Percentiles rank a stretch among this genome's conserved stretches.
phyloP scores from a whole-genome alignment of 2,329 filamentous ascomycete genomes.

The Diaporthe sp. region DNA sequence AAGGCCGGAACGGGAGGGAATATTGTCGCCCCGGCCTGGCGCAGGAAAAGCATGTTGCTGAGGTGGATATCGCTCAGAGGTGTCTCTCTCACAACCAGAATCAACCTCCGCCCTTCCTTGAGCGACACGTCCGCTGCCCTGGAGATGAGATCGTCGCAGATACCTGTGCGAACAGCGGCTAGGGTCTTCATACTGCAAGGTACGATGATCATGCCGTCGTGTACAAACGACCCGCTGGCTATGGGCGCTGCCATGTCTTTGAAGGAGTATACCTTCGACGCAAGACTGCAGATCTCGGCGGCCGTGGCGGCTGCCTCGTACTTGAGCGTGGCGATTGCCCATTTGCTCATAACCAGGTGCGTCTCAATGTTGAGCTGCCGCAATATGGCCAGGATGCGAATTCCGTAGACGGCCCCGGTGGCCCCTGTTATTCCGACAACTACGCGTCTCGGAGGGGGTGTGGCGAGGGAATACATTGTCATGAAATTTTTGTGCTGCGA shows the following conservation, averaged over 20 bases:
- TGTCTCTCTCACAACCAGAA: slow-evolving; percentile 55
- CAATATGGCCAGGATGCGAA: slow-evolving; percentile 52
- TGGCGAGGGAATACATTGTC: background rate
- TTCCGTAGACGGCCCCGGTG: slow-evolving; percentile 55
- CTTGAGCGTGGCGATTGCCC: slow-evolving; percentile 58
- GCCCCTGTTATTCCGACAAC: slow-evolving; percentile 62
- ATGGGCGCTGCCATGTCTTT: slow-evolving; percentile 57
- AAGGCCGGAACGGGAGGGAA: slow-evolving; percentile 56
- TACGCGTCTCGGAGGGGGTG: slow-evolving; percentile 42
- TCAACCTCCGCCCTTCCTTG: slow-evolving; percentile 53
- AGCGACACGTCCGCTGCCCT: slow-evolving; percentile 57
- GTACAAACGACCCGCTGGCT: slow-evolving; percentile 54
- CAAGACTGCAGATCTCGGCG: slow-evolving; percentile 47
- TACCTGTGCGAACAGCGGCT: slow-evolving; percentile 51
- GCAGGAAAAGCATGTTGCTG: slow-evolving; percentile 54
- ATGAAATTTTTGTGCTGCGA: background rate
- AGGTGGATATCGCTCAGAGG: slow-evolving; percentile 59
- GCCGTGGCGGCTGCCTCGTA: slow-evolving; percentile 55
- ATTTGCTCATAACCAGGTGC: slow-evolving; percentile 59
- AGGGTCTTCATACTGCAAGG: slow-evolving; percentile 62
- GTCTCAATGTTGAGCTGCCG: slow-evolving; percentile 56
- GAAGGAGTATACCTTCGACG: slow-evolving; percentile 50
- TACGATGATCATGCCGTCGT: slow-evolving; percentile 58
- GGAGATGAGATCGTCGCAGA: slow-evolving; percentile 56
- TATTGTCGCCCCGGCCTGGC: slow-evolving; percentile 51